Evolutionary conservation across 768 basidiomycete genomes (phyloP), one percentile per base, ranked within the genome.

Genomic region (Tremella fuciformis): DNA sequence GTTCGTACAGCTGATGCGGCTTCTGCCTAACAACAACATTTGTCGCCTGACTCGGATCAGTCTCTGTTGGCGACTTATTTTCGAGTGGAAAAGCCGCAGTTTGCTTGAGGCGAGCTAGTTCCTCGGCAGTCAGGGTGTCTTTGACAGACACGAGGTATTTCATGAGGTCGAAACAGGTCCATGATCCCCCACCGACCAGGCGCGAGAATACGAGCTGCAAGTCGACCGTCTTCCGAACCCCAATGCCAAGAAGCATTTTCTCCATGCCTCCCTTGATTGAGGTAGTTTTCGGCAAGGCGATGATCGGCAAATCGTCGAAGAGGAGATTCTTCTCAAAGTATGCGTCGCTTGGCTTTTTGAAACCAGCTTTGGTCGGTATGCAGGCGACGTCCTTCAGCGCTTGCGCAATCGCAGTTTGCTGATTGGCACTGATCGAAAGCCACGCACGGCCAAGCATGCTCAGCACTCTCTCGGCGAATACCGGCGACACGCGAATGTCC

Each of bases 151-250:
- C 87, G 11, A 99, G 83, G 74, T 99, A 96, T 70, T 86, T 87
- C 53, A 87, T 83, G 15, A 99, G 81, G 60, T 96, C 89, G 11
- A 85, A 82, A 51, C 87, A 85, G 1, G 86, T 88, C 92, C 91
- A 93, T 63, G 89, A 62, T 22, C 68, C 65, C 19, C 70, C 63
- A 25, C 75, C 65, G 47, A 76, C 60, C 24, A 74, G 56, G 44
- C 68, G 82, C 54, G 87, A 84, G 71, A 99, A 99, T n/a, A 99
- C 83, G 2, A 96, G 80, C 74, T 97, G 92, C 1, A 97, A 80
- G 59, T 97, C 89, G 7, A 97, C 91, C 63, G 93, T 91, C 71
- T 85, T 89, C 16, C 91, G 83, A 11, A 97, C 89, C 11, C 91
- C 94, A 0, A 97, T 78, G 1, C 82, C 83, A 25, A 83, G 79